A percentile compares a stretch with the other conserved stretches of the same genome.
Conservation (phyloP, 2,329 filamentous ascomycete species). For the Ophiostoma angusticollis region DNA sequence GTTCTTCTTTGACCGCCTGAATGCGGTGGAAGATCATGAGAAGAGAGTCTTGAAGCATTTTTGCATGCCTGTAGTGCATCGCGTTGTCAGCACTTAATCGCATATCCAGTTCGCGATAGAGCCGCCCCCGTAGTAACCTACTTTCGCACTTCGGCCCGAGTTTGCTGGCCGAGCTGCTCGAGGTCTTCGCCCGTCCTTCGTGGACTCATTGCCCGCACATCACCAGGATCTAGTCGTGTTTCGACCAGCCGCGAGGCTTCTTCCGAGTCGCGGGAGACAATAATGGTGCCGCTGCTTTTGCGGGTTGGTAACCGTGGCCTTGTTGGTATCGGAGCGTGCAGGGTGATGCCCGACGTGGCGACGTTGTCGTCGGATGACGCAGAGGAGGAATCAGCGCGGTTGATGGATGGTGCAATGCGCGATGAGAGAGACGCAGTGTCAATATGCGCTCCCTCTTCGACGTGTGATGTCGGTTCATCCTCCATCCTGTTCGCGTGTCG, state of each 20-base stretch:
- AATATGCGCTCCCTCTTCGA: conserved; percentile 1
- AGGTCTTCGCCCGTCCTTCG: conserved; percentile 82
- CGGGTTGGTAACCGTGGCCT: conserved; percentile 59
- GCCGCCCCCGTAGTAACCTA: no score
- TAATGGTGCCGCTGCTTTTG: conserved; percentile 71
- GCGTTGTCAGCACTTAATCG: neutral
- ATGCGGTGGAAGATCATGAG: conserved; percentile 85
- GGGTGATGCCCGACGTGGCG: conserved; percentile 20
- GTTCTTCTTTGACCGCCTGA: conserved; percentile 84
- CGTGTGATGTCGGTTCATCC: conserved; percentile 1
- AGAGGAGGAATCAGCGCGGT: conserved; percentile 22
- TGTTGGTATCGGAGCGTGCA: conserved; percentile 38
- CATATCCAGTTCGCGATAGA: neutral
- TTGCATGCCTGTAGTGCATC: conserved; percentile 56
- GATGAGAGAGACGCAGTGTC: neutral
- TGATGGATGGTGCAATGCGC: neutral
- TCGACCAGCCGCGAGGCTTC: conserved; percentile 58
- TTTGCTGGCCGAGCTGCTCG: conserved; percentile 73
- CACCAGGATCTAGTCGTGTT: conserved; percentile 68
- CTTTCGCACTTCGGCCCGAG: conserved; percentile 52
- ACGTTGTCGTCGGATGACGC: conserved; percentile 14
- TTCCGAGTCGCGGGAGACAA: conserved; percentile 60
- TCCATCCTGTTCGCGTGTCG: conserved; percentile 1
- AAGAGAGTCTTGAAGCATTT: conserved; percentile 76
- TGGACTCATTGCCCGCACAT: conserved; percentile 90